Evolutionary conservation across 345 rosid genomes (phyloP).

Genomic region (Abelmoschus esculentus): DNA sequence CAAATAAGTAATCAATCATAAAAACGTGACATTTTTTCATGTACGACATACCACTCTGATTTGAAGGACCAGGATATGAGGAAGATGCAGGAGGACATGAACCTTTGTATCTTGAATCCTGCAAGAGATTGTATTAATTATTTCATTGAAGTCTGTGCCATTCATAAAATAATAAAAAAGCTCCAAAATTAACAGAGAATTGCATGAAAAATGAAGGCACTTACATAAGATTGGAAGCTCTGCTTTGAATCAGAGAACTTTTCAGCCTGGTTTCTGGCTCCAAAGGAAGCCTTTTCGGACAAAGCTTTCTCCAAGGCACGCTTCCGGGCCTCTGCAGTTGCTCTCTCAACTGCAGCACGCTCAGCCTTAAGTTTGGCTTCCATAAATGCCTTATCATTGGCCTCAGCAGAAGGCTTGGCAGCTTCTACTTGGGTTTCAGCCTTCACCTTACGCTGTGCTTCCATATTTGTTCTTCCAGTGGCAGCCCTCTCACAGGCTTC

Average conservation of each 20-base stretch:
- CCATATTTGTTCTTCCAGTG: constrained; percentile 56
- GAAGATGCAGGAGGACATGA: constrained; percentile 33
- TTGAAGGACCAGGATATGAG: constrained; percentile 27
- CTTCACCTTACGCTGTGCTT: constrained; percentile 44
- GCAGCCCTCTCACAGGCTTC: constrained; percentile 80
- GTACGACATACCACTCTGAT: constrained; percentile 35
- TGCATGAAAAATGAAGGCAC: constrained; percentile 15
- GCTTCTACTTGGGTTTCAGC: constrained; percentile 49
- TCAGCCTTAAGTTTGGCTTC: constrained; percentile 76
- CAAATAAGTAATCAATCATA: background rate
- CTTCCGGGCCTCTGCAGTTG: constrained; percentile 66
- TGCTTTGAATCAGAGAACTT: constrained; percentile 17
- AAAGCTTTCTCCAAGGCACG: constrained; percentile 79
- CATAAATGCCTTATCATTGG: constrained; percentile 38
- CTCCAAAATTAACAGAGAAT: background rate
- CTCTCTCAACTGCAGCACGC: constrained; percentile 7
- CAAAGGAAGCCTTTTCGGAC: too few relatives aligned
- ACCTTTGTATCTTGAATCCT: constrained; percentile 49
- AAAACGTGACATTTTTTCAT: background rate
- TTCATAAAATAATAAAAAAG: background rate
- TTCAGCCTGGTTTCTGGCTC: too few relatives aligned
- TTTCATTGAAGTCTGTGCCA: background rate
- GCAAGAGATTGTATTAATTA: constrained; percentile 20
- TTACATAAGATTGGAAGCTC: constrained; percentile 39
- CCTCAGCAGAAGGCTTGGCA: constrained; percentile 43